A percentile compares a stretch with the other conserved stretches of the same genome.
Evolutionary conservation across 2,329 filamentous ascomycete genomes (phyloP).

Genomic region (Akanthomyces dipterigenus): DNA sequence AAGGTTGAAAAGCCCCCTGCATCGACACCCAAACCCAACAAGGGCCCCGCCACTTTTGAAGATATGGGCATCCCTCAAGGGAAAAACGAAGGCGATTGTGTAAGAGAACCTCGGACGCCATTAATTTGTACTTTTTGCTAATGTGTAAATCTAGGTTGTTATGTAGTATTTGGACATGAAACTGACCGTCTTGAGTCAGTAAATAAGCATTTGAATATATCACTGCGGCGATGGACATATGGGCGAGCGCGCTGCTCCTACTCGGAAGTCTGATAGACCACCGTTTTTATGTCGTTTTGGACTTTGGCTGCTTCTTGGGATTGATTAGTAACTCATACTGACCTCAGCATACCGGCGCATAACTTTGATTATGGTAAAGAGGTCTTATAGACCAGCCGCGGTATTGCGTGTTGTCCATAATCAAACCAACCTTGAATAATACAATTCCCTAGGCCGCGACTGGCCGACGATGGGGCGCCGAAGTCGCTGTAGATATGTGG

Average conservation of each 20-base stretch:
- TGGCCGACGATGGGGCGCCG: background rate
- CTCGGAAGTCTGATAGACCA: background rate
- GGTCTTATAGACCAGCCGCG: background rate
- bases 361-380: background rate
- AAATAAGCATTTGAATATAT: background rate
- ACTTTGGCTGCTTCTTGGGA: background rate
- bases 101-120: conserved; percentile 41
- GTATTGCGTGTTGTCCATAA: background rate
- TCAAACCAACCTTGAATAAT: background rate
- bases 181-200: background rate
- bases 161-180: background rate
- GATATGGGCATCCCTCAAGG: conserved; percentile 91
- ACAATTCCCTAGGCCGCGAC: background rate
- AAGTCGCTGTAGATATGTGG: background rate
- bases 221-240: background rate
- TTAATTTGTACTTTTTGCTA: background rate
- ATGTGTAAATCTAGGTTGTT: background rate
- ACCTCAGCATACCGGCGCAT: background rate
- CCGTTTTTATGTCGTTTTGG: background rate
- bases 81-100: conserved; percentile 85
- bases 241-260: background rate
- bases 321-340: background rate
- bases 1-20: conserved; percentile 19
- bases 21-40: conserved; percentile 38
- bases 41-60: conserved; percentile 92